These are phyloP conservation scores for Pisolithus orientalis DNA, from an alignment of 768 basidiomycete genomes.

Conservation along the genomic window DNA sequence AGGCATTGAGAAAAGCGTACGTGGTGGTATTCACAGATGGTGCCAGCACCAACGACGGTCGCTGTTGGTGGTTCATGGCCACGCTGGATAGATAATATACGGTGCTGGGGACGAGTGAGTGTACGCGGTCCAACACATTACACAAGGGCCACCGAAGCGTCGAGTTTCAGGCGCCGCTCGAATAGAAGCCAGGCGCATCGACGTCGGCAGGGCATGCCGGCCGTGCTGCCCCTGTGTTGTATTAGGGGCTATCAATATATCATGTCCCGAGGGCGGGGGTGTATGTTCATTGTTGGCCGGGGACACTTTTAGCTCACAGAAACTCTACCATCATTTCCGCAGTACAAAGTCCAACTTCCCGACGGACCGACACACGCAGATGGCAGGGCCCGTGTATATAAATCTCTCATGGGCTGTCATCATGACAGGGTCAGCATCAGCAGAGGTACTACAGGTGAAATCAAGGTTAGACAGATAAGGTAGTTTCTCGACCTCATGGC, in stretches of 20 bases:
- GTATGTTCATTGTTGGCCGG: not conserved
- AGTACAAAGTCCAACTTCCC: too few species aligned
- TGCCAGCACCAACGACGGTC: slow-evolving; percentile 65
- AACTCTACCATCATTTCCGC: too few species aligned
- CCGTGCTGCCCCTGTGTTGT: slow-evolving; percentile 1
- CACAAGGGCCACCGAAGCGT: slow-evolving; percentile 9
- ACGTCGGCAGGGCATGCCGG: slow-evolving; percentile 20
- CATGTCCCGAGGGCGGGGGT: too few species aligned
- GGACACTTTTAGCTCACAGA: too few species aligned
- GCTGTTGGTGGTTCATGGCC: slow-evolving; percentile 57
- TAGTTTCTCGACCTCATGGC: too few species aligned
- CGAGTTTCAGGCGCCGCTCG: slow-evolving; percentile 20
- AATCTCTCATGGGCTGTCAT: too few species aligned
- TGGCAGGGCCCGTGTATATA: too few species aligned
- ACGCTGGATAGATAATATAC: slow-evolving; percentile 18
- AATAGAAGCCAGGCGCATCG: slow-evolving; percentile 5
- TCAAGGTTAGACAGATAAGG: too few species aligned
- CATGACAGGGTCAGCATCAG: too few species aligned
- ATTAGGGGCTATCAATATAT: not conserved
- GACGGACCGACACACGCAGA: too few species aligned
- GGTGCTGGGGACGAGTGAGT: slow-evolving; percentile 13
- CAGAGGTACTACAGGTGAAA: too few species aligned
- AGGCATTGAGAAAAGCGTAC: slow-evolving; percentile 37
- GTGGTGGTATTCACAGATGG: slow-evolving; percentile 83
- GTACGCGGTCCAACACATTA: slow-evolving; percentile 22